Evolutionary conservation across 1,139 yeast species (phyloP), one percentile per base, ranked within the genome.

Genomic region (Saccharomyces hybrid): DNA sequence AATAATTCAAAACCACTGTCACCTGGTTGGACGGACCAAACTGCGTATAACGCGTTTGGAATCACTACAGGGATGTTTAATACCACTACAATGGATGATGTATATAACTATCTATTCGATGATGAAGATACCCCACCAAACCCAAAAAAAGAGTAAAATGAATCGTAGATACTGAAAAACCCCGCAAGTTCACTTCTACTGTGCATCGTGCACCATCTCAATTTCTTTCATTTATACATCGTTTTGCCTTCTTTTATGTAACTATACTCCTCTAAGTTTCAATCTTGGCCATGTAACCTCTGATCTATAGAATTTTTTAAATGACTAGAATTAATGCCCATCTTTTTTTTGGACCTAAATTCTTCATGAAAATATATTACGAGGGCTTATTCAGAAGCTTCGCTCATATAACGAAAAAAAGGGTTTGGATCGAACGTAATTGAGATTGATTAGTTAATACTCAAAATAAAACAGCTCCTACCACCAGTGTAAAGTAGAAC

Each of bases 21-120:
- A 6, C 53, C 57, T 7, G 48, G 46, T 11, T 65, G 61, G 67
- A 59, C 54, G 46, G 66, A 55, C 51, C 62, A 56, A 52, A 59
- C 58, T 27, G 57, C 62, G 16, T 48, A 49, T 13, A 61, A 58
- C 48, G 52, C 57, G 7, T 46, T 60, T 9, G 60, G 59, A 6
- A 49, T 53, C 16, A 54, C 61, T 3, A 54, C 58, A 8, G 60
- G 62, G 16, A 56, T 61, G 49, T 62, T 63, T 49, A 60, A 60
- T 47, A 65, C 64, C 5, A 63, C 65, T 5, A 65, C 64, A 13
- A 63, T 65, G 65, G 67, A 65, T 55, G 66, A 61, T 54, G 64
- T 63, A 31, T 60, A 61, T 56, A 63, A 60, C 46, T 62, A 59
- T 50, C 51, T 59, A 52, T 66, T 62, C 49, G 64, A 61, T 53